Conservation (phyloP, 108 stramenopile species). For the Bacterosira constricta region DNA sequence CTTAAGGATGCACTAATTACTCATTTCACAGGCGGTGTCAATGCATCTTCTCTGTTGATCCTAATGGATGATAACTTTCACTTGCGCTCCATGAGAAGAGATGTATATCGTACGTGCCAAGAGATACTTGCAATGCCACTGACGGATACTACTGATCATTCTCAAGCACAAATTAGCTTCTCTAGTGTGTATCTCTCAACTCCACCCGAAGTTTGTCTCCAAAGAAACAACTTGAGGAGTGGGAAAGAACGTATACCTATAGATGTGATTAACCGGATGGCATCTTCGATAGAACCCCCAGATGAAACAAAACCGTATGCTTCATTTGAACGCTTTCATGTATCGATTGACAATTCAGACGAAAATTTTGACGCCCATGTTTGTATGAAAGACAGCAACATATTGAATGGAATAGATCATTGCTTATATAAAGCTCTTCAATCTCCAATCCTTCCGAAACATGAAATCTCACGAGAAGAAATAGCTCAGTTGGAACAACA, state of each 20-base stretch:
- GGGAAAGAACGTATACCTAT: slow-evolving; percentile 49
- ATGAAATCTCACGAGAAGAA: slow-evolving; percentile 45
- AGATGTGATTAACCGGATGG: slow-evolving; percentile 62
- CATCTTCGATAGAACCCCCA: slow-evolving; percentile 61
- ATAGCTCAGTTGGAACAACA: slow-evolving; percentile 19
- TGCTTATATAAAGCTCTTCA: slow-evolving; percentile 30
- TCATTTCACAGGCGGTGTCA: slow-evolving; percentile 10
- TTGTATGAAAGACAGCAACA: not conserved
- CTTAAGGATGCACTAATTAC: slow-evolving; percentile 46
- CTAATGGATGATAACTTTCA: slow-evolving; percentile 87
- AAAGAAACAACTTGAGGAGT: slow-evolving; percentile 58
- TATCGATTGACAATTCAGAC: slow-evolving; percentile 17
- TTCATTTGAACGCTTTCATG: slow-evolving; percentile 45
- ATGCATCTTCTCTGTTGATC: slow-evolving; percentile 38
- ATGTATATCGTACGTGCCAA: slow-evolving; percentile 61
- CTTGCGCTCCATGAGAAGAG: slow-evolving; percentile 78
- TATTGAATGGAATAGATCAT: not conserved
- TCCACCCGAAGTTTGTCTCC: slow-evolving; percentile 56
- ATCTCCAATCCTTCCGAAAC: slow-evolving; percentile 33
- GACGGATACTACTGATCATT: too few species aligned
- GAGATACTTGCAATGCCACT: slow-evolving; percentile 25
- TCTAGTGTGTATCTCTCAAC: slow-evolving; percentile 57
- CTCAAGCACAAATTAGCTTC: slow-evolving; percentile 53
- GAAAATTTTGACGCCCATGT: not conserved
- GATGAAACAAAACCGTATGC: slow-evolving; percentile 39